A percentile compares a stretch with the other conserved stretches of the same genome.
phyloP scores from a whole-genome alignment of 768 basidiomycete species.

The Porphyrellus cyaneotinctus region DNA sequence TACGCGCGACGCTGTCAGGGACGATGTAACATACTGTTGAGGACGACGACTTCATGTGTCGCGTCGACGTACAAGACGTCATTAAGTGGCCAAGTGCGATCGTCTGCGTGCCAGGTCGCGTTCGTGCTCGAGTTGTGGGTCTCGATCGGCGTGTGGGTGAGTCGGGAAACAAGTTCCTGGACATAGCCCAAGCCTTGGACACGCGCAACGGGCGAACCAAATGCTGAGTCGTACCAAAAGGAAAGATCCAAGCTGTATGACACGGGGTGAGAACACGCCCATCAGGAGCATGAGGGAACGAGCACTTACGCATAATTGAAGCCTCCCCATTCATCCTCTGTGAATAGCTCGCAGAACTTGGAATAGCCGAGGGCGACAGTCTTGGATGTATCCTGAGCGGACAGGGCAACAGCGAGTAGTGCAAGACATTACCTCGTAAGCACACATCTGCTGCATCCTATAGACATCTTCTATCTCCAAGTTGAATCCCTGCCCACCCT shows the following conservation, averaged over 20 bases:
- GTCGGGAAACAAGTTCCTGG: conserved; percentile 78
- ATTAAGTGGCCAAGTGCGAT: conserved; percentile 64
- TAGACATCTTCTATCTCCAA: conserved; percentile 68
- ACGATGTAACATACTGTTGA: conserved; percentile 55
- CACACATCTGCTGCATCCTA: conserved; percentile 76
- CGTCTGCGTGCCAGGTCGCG: conserved; percentile 67
- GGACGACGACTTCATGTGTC: conserved; percentile 86
- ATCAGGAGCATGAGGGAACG: neutral
- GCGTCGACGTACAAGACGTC: conserved; percentile 83
- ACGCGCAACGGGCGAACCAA: conserved; percentile 76
- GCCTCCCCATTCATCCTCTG: conserved; percentile 89
- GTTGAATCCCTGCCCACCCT: conserved; percentile 44
- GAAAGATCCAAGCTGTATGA: conserved; percentile 16
- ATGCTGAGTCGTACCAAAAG: conserved; percentile 62
- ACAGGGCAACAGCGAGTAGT: neutral
- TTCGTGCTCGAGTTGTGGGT: conserved; percentile 82
- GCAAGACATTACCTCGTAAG: conserved; percentile 60
- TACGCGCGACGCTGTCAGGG: neutral
- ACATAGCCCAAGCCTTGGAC: conserved; percentile 76
- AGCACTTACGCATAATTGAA: conserved; percentile 75
- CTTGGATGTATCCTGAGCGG: conserved; percentile 34
- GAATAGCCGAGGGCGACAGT: conserved; percentile 91
- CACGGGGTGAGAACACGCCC: neutral
- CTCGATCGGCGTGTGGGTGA: conserved; percentile 69
- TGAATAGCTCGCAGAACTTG: conserved; percentile 88